Evolutionary conservation across 2,329 filamentous ascomycete species (phyloP).

Genomic region (Phoma herbarum): DNA sequence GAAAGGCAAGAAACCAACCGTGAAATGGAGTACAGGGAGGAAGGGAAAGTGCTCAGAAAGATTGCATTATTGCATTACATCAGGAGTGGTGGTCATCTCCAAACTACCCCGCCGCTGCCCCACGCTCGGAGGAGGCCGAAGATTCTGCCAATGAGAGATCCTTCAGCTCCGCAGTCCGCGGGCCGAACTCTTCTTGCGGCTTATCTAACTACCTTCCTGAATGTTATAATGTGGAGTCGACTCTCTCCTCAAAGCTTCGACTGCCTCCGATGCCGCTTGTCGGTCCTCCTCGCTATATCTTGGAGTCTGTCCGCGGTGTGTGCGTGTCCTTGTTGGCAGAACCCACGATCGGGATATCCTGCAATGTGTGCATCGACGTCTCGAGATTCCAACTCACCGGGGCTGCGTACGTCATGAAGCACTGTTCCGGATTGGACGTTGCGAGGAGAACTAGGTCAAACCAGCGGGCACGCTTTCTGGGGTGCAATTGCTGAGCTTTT

Average conservation of each 20-base stretch:
- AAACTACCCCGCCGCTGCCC: slow-evolving; percentile 17
- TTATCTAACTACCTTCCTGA: slow-evolving; percentile 23
- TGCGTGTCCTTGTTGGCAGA: background rate
- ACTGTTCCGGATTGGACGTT: no score
- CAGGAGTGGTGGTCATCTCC: slow-evolving; percentile 1
- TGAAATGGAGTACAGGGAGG: no score
- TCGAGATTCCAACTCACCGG: no score
- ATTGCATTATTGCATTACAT: background rate
- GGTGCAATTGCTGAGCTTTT: no score
- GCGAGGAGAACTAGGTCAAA: no score
- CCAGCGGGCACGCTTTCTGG: no score
- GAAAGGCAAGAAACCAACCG: background rate
- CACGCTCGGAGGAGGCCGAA: slow-evolving; percentile 20
- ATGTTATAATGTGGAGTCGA: background rate
- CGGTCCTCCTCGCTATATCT: background rate
- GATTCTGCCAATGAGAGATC: slow-evolving; percentile 13
- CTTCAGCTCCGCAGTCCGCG: slow-evolving; percentile 14
- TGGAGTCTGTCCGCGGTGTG: background rate
- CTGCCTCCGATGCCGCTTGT: background rate
- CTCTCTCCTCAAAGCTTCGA: background rate
- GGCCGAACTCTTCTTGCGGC: background rate
- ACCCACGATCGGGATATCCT: background rate
- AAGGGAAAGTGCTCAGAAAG: no score
- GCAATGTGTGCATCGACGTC: no score
- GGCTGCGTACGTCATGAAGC: no score